Percentiles rank a stretch among this genome's conserved stretches.
Conservation (phyloP, 768 basidiomycete species). For the Tricholoma bakamatsutake region DNA sequence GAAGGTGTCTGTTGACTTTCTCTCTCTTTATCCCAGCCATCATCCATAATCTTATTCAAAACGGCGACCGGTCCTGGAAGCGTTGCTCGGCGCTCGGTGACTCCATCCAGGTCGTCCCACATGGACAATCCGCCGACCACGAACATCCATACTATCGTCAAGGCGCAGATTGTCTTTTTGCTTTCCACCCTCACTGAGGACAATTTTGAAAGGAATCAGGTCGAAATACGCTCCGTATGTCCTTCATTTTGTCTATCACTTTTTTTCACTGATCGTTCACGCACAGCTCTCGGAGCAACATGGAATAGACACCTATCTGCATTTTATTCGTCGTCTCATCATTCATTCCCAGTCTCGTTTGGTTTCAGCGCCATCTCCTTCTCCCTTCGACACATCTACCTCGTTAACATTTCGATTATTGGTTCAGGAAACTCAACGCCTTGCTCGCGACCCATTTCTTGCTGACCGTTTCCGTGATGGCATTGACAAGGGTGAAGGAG, state of each 20-base stretch:
- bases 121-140: constrained; percentile 84
- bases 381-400: constrained; percentile 69
- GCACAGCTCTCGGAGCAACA: constrained; percentile 91
- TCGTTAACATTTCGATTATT: constrained; percentile 80
- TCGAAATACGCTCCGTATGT: constrained; percentile 90
- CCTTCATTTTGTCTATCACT: constrained; percentile 5
- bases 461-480: constrained; percentile 89
- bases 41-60: constrained; percentile 45
- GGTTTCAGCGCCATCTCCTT: constrained; percentile 48
- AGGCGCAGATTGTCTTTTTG: constrained; percentile 96
- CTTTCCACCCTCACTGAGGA: constrained; percentile 96
- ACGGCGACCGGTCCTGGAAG: constrained; percentile 69
- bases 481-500: constrained; percentile 83
- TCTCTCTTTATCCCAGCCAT: constrained; percentile 30
- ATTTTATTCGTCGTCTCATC: constrained; percentile 95
- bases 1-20: constrained; percentile 31
- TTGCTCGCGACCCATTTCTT: constrained; percentile 85
- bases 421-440: constrained; percentile 82
- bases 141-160: constrained; percentile 89
- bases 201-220: constrained; percentile 90
- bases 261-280: constrained; percentile 10
- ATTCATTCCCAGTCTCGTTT: constrained; percentile 78
- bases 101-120: constrained; percentile 75
- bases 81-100: constrained; percentile 67
- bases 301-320: constrained; percentile 94